Base-by-base conservation (phyloP, 2,329 filamentous ascomycete species). In the Chaetomium olivaceum region DNA sequence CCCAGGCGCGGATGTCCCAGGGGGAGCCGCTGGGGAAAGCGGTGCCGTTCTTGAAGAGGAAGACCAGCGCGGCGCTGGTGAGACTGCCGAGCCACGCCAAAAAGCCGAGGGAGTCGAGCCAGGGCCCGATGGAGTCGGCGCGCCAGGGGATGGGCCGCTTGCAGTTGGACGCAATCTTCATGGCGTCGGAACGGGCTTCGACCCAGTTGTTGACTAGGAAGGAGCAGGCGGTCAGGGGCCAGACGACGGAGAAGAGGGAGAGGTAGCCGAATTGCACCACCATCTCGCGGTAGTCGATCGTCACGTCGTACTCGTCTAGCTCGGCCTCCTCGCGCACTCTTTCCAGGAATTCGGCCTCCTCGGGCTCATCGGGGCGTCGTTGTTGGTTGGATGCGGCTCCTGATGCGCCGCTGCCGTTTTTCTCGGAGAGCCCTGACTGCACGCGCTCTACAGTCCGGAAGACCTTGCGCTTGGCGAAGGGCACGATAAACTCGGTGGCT, bases 131-230 rank as follows among this genome's bases (percentile, higher is more conserved):
- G 1, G 91, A 95, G 78, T 98, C 95, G 1, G 92, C 89, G 61
- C 95, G 88, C 85, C 91, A 92, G 0, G 95, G 95, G 46, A 91
- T 92, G 0, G 95, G 95, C 3, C 95, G 89, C 73, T 94, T 90
- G 82, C 92, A 93, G 76, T 93, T 90, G 57, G 92, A 84, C 63
- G 93, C 93, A 72, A 98, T 96, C 77, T 99, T 99, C 80, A 97
- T 85, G 2, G 94, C 93, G 75, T 99, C 95, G 0, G 92, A 92
- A 51, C 95, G 91, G 48, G 98, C 85, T 76, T 98, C 95, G 64
- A 99, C 81, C 93, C 94, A 98, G 80, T 98, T 96, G 80, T 98
- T 98, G 77, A 95, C 81, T 14, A 98, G 80, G 80, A 98, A 98
- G 1, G 91, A 94, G 64, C 92, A 84, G 1, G 91, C 89, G 0